phyloP scores from a whole-genome alignment of 2,329 filamentous ascomycete species.

The Botrytis paeoniae region DNA sequence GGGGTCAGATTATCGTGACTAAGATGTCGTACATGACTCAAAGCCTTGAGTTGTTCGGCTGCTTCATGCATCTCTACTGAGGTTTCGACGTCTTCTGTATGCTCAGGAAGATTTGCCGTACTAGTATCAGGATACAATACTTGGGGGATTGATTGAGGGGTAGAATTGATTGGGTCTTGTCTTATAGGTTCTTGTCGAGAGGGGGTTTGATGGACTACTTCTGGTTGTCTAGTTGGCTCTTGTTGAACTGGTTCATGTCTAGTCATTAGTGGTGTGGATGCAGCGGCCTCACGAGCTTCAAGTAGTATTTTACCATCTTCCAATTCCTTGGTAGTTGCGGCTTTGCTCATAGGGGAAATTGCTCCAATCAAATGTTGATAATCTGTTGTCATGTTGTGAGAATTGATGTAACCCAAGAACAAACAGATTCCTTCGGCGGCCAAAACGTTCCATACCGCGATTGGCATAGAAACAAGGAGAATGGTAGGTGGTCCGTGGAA shows the following conservation, averaged over 20 bases:
- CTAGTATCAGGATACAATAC: constrained; percentile 32
- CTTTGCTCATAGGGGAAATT: constrained; percentile 39
- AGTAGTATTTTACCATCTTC: constrained; percentile 57
- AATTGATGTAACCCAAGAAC: constrained; percentile 63
- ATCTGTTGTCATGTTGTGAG: constrained; percentile 64
- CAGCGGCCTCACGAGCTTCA: constrained; percentile 40
- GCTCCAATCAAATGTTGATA: constrained; percentile 57
- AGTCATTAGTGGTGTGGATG: constrained; percentile 37
- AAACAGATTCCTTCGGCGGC: constrained; percentile 66
- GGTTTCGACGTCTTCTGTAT: constrained; percentile 54
- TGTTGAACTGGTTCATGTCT: constrained; percentile 44
- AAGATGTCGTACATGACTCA: constrained; percentile 59
- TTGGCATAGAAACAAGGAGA: constrained; percentile 63
- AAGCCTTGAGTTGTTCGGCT: constrained; percentile 62
- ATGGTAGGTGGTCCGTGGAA: constrained; percentile 65
- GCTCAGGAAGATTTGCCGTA: constrained; percentile 33
- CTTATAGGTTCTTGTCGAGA: constrained; percentile 29
- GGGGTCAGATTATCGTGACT: constrained; percentile 45
- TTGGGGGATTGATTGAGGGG: constrained; percentile 30
- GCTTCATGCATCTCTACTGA: constrained; percentile 69
- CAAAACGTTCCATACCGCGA: constrained; percentile 60
- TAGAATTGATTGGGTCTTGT: constrained; percentile 32
- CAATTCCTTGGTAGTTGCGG: constrained; percentile 50
- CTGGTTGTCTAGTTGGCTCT: constrained; percentile 16
- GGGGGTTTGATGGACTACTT: constrained; percentile 22